Conservation (phyloP, 106 monocot genomes). For the Chionographis japonica region DNA sequence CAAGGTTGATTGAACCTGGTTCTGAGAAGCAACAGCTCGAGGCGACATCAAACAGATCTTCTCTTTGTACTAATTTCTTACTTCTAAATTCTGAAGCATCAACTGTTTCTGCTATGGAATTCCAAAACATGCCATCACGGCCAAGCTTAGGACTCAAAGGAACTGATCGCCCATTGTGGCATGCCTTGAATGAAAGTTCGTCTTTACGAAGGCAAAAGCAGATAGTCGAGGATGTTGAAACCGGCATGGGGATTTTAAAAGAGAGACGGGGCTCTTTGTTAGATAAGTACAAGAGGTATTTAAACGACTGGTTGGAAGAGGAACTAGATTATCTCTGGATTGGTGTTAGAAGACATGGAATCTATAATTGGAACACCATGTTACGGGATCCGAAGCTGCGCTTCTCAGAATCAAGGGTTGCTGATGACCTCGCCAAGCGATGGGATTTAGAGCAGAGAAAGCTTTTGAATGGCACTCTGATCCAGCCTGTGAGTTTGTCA, state of each 20-base stretch:
- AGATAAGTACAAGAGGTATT: slow-evolving; percentile 20
- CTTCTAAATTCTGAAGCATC: slow-evolving; percentile 9
- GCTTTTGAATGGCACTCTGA: slow-evolving; percentile 27
- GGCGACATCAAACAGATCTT: slow-evolving; percentile 1
- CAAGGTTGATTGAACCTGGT: slow-evolving; percentile 2
- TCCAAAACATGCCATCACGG: background rate
- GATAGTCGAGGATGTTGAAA: slow-evolving; percentile 16
- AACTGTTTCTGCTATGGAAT: slow-evolving; percentile 4
- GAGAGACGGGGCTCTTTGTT: slow-evolving; percentile 19
- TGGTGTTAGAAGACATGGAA: slow-evolving; percentile 86
- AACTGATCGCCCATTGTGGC: slow-evolving; percentile 3
- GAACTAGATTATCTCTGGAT: slow-evolving; percentile 97
- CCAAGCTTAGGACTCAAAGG: slow-evolving; percentile 4
- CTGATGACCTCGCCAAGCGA: slow-evolving; percentile 58
- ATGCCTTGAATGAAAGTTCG: slow-evolving; percentile 11
- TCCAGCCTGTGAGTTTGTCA: slow-evolving; percentile 9
- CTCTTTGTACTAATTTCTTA: slow-evolving; percentile 24
- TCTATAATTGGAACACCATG: slow-evolving; percentile 70
- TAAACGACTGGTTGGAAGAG: slow-evolving; percentile 71
- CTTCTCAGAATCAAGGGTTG: slow-evolving; percentile 45
- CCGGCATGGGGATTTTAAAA: slow-evolving; percentile 15
- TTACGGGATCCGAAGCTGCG: slow-evolving; percentile 56
- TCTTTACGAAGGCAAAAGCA: slow-evolving; percentile 18
- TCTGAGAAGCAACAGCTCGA: slow-evolving; percentile 10
- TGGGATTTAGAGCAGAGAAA: slow-evolving; percentile 77